Evolutionary conservation across 352 stramenopile species (phyloP).

Genomic region (Globisporangium paroecandrum): DNA sequence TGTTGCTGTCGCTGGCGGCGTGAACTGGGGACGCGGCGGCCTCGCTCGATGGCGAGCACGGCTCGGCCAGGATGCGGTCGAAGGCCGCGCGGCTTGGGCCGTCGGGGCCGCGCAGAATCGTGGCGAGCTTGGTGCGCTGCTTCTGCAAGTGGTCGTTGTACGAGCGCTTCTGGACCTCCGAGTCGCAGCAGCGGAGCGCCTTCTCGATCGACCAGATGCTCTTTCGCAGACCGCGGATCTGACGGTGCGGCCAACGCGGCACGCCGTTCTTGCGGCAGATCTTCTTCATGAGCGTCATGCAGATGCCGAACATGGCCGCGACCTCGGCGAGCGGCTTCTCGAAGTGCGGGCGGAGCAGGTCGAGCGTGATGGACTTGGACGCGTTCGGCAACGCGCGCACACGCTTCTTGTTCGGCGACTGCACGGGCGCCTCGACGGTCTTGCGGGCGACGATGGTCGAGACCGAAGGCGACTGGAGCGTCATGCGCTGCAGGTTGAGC

Average conservation of each 20-base stretch:
- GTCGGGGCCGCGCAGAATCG: constrained; percentile 58
- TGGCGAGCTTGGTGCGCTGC: constrained; percentile 65
- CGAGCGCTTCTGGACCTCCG: constrained; percentile 52
- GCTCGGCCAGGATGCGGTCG: constrained; percentile 60
- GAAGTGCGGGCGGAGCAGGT: constrained; percentile 69
- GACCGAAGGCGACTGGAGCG: constrained; percentile 19
- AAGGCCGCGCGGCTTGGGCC: constrained; percentile 51
- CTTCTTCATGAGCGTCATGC: constrained; percentile 85
- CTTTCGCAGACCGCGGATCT: constrained; percentile 70
- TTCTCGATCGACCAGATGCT: constrained; percentile 83
- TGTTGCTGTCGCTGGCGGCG: constrained; percentile 1
- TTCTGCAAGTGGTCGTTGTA: constrained; percentile 76
- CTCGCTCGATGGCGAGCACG: constrained; percentile 53
- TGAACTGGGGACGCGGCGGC: constrained; percentile 28
- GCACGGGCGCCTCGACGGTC: constrained; percentile 11
- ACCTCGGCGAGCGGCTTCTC: constrained; percentile 74
- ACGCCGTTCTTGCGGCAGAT: constrained; percentile 80
- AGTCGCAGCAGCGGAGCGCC: constrained; percentile 60
- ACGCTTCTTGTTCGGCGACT: constrained; percentile 63
- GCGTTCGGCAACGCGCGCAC: constrained; percentile 67
- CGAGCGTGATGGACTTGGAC: constrained; percentile 76
- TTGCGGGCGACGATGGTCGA: constrained; percentile 9
- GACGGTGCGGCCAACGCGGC: constrained; percentile 67
- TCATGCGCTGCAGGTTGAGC: constrained; percentile 21
- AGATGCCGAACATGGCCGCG: constrained; percentile 73